phyloP scores from a whole-genome alignment of 2,329 filamentous ascomycete genomes.

The Triangularia verruculosa region DNA sequence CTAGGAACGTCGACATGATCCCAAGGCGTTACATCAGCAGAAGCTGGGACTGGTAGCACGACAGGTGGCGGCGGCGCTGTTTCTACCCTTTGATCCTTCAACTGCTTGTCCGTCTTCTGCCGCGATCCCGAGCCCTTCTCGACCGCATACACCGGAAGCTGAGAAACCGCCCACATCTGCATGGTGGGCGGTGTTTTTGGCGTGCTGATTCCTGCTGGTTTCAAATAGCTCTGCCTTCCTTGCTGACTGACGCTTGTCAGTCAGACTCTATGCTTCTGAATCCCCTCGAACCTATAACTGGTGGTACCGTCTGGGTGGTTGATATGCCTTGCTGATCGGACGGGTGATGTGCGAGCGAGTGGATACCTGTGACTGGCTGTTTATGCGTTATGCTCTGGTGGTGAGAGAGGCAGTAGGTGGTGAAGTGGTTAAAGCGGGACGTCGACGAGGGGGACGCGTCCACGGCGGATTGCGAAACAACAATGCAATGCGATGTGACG shows the following conservation, averaged over 20 bases:
- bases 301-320: neutral
- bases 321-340: neutral
- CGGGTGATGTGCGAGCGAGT: neutral
- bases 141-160: slow-evolving; percentile 29
- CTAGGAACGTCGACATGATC: slow-evolving; percentile 10
- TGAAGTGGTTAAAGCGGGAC: slow-evolving; percentile 1
- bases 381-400: neutral
- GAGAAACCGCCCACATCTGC: slow-evolving; percentile 31
- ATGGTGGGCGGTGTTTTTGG: slow-evolving; percentile 21
- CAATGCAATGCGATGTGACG: slow-evolving; percentile 5
- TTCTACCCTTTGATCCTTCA: slow-evolving; percentile 4
- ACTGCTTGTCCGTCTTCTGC: slow-evolving; percentile 18
- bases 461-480: slow-evolving; percentile 3
- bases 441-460: slow-evolving; percentile 5
- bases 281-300: slow-evolving; percentile 6
- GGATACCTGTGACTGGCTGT: neutral
- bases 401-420: neutral
- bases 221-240: neutral
- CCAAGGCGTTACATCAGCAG: slow-evolving; percentile 18
- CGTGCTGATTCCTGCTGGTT: neutral
- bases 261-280: slow-evolving; percentile 9
- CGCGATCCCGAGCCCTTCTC: slow-evolving; percentile 14
- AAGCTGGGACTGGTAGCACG: slow-evolving; percentile 5
- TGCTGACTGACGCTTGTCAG: slow-evolving; percentile 13
- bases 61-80: neutral